A percentile compares a stretch with the other conserved stretches of the same genome.
Evolutionary conservation across 768 basidiomycete genomes (phyloP).

Genomic region (Cystobasidium ongulense): DNA sequence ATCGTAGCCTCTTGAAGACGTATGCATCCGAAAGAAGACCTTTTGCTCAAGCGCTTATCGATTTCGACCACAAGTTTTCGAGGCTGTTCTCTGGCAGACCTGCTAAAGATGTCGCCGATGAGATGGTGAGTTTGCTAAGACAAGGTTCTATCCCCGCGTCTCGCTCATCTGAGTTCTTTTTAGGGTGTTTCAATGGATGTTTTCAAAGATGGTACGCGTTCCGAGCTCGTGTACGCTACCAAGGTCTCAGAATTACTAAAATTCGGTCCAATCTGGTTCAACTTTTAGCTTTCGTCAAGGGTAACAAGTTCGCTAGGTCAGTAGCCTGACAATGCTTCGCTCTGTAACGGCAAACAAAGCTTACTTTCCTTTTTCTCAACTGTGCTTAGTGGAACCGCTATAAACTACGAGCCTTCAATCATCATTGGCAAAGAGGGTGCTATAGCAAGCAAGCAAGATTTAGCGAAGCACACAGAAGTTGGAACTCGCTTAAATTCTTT

Average conservation of each 20-base stretch:
- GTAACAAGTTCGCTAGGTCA: constrained; percentile 38
- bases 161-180: neutral
- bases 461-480: constrained; percentile 35
- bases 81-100: constrained; percentile 64
- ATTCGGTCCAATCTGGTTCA: neutral
- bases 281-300: constrained; percentile 21
- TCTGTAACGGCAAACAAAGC: neutral
- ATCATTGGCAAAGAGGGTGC: constrained; percentile 32
- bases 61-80: constrained; percentile 49
- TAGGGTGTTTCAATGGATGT: constrained; percentile 37
- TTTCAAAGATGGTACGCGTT: constrained; percentile 34
- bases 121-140: neutral
- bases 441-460: constrained; percentile 31
- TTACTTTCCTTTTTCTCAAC: neutral
- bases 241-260: neutral
- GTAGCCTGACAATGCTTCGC: neutral
- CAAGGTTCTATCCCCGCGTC: neutral
- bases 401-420: constrained; percentile 39
- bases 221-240: neutral
- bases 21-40: constrained; percentile 53
- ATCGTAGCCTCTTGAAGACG: constrained; percentile 37
- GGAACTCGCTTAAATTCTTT: constrained; percentile 39
- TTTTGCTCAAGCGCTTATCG: constrained; percentile 55
- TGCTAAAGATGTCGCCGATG: constrained; percentile 45
- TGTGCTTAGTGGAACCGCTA: constrained; percentile 35